phyloP scores from a whole-genome alignment of 208 protist species.

The Dictyostelium gargantuum region DNA sequence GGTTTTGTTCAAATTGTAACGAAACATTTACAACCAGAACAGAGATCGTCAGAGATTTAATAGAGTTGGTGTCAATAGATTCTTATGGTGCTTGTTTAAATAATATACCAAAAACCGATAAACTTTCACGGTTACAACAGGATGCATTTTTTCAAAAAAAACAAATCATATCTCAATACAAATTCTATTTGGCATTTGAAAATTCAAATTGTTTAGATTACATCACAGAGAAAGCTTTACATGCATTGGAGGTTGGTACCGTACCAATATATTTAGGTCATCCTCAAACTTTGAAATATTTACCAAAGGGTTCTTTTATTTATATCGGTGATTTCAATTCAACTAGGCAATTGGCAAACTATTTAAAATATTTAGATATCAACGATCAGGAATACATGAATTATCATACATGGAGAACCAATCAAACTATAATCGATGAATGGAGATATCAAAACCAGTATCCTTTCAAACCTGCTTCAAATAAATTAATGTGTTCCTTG shows the following conservation, averaged over 20 bases:
- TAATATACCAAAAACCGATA: not conserved
- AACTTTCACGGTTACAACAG: not conserved
- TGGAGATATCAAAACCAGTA: not conserved
- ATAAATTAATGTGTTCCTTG: not conserved
- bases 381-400: not conserved
- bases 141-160: constrained; percentile 1
- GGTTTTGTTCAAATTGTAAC: not conserved
- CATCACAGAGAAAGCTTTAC: constrained; percentile 25
- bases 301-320: not conserved
- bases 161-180: not conserved
- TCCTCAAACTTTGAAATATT: not conserved
- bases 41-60: not conserved
- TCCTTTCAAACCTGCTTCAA: not conserved
- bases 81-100: constrained; percentile 27
- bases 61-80: constrained; percentile 17
- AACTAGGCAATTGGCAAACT: not conserved
- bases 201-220: constrained; percentile 33
- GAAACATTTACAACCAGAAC: not conserved
- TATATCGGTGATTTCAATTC: not conserved
- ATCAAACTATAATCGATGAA: not conserved
- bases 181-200: constrained; percentile 52
- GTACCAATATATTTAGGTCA: constrained; percentile 8
- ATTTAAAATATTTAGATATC: not conserved
- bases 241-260: not conserved
- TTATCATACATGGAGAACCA: not conserved